Conservation (phyloP, 495 filamentous ascomycete genomes). For the Neurospora hispaniola region DNA sequence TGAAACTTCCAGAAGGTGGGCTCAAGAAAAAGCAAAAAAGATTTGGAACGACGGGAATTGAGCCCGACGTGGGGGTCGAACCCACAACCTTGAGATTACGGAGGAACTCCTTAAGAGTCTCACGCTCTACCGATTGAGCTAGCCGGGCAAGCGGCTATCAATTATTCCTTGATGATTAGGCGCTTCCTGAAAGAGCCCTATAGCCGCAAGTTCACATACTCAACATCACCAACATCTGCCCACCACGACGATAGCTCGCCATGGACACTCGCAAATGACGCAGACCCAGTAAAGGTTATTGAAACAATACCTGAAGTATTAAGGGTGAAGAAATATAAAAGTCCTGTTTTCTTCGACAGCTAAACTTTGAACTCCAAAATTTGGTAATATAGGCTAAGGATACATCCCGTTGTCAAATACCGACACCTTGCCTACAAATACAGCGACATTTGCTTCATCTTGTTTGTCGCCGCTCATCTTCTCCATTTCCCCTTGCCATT, state of each 20-base stretch:
- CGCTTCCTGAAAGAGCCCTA: not conserved
- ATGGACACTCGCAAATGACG: not conserved
- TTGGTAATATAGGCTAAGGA: not conserved
- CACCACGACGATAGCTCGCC: not conserved
- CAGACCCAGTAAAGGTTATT: not conserved
- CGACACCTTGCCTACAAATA: not conserved
- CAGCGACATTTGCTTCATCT: not conserved
- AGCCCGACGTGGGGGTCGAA: not conserved
- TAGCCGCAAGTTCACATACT: fast-evolving
- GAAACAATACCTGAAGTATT: not conserved
- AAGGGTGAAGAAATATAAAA: not conserved
- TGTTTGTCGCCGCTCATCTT: not conserved
- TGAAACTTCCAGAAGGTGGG: too few species aligned
- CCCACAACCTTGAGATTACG: not conserved
- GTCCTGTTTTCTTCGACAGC: not conserved
- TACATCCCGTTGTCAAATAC: not conserved
- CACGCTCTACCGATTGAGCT: conserved; percentile 69
- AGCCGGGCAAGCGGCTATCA: conserved; percentile 24
- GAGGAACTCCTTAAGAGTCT: conserved; percentile 48
- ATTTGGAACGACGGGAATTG: not conserved
- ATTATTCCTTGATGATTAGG: not conserved
- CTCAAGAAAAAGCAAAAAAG: not conserved
- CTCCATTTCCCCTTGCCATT: not conserved
- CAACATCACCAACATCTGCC: not conserved
- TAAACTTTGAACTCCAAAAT: not conserved